phyloP scores from a whole-genome alignment of 768 basidiomycete genomes.

The Xerocomellus intermedius region DNA sequence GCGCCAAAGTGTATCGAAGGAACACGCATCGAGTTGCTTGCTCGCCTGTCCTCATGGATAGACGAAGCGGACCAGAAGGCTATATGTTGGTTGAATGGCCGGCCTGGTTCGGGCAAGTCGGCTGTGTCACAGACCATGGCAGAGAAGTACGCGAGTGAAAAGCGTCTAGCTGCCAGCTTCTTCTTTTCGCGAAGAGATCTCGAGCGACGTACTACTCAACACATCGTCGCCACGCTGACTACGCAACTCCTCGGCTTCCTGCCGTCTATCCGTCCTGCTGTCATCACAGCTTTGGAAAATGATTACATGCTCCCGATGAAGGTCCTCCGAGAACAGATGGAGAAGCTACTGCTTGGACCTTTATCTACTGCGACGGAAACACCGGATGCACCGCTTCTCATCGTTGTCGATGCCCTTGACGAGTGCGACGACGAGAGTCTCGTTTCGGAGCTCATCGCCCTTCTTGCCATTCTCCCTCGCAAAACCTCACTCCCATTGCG shows the following conservation, averaged over 20 bases:
- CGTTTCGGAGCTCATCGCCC: conserved; percentile 25
- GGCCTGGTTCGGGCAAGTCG: conserved; percentile 27
- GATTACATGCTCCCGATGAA: conserved; percentile 28
- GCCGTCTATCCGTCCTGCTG: conserved; percentile 22
- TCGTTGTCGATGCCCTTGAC: conserved; percentile 26
- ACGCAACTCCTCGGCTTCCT: conserved; percentile 28
- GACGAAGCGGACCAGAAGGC: conserved; percentile 7
- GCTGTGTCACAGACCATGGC: conserved; percentile 33
- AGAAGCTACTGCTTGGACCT: conserved; percentile 25
- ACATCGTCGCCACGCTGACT: conserved; percentile 32
- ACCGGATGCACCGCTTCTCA: conserved; percentile 11
- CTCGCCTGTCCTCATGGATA: conserved; percentile 14
- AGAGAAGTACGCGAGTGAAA: conserved; percentile 19
- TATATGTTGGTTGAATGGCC: conserved; percentile 26
- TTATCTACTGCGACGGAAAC: conserved; percentile 11
- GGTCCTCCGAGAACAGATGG: conserved; percentile 30
- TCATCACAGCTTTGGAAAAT: conserved; percentile 22
- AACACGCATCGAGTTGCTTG: conserved; percentile 20
- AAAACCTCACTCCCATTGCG: conserved; percentile 20
- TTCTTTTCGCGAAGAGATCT: conserved; percentile 35
- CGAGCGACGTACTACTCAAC: conserved; percentile 21
- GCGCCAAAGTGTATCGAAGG: conserved; percentile 24
- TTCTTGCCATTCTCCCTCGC: conserved; percentile 18
- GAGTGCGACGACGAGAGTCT: conserved; percentile 28
- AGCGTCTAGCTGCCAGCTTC: conserved; percentile 34